Percentiles rank a stretch among this genome's conserved stretches.
These are phyloP conservation scores for Acanthamoeba quina DNA, from an alignment of 208 protist genomes.

Conservation along the genomic window DNA sequence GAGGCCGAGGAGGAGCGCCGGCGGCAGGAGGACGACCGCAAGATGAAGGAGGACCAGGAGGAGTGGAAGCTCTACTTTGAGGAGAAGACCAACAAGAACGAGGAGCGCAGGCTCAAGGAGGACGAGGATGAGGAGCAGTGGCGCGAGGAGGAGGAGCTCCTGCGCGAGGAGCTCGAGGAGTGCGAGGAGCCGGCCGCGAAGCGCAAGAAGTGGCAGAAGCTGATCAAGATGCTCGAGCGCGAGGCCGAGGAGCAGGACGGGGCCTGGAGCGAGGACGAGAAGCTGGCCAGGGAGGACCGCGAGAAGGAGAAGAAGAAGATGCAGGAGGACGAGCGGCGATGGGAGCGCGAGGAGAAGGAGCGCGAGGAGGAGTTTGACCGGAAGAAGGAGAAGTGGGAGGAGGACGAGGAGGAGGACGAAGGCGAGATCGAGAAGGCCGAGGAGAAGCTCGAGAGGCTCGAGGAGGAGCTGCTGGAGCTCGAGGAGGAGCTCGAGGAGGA, in stretches of 20 bases:
- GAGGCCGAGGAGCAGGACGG: conserved; percentile 47
- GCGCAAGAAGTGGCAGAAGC: conserved; percentile 64
- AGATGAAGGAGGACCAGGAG: conserved; percentile 50
- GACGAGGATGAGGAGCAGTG: conserved; percentile 44
- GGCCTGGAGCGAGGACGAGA: conserved; percentile 35
- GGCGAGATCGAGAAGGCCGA: conserved; percentile 5
- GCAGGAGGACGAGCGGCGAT: conserved; percentile 54
- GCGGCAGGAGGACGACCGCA: conserved; percentile 35
- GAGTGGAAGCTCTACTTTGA: conserved; percentile 63
- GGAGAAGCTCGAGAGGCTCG: conserved; percentile 17
- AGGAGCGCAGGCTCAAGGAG: conserved; percentile 51
- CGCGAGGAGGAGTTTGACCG: conserved; percentile 26
- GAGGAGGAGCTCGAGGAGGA: conserved; percentile 59
- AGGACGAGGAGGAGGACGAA: conserved; percentile 29
- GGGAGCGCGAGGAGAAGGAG: conserved; percentile 45
- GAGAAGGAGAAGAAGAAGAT: conserved; percentile 56
- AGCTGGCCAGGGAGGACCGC: conserved; percentile 30
- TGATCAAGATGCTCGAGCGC: conserved; percentile 53
- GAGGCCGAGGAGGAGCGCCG: conserved; percentile 14
- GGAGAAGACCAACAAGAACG: conserved; percentile 30
- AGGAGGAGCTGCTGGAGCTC: conserved; percentile 44
- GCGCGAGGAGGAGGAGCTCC: conserved; percentile 53
- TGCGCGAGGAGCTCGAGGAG: conserved; percentile 48
- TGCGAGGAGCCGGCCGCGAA: conserved; percentile 53
- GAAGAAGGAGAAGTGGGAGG: conserved; percentile 54